Evolutionary conservation across 2,329 filamentous ascomycete genomes (phyloP).

Genomic region (Xylariaceae sp.): DNA sequence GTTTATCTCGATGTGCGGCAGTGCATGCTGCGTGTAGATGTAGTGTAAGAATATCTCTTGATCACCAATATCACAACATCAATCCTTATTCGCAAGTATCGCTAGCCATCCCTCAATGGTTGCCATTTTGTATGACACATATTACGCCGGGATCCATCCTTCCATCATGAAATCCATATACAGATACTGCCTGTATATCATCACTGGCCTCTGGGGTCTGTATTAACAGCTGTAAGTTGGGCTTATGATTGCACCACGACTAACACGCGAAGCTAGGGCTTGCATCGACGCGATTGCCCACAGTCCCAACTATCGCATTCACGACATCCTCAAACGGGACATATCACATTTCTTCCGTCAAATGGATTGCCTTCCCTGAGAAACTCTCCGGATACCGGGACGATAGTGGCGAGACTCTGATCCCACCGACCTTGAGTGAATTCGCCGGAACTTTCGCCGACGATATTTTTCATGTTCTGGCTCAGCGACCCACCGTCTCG

Average conservation of each 20-base stretch:
- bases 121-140: no score
- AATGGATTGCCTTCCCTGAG: conserved; percentile 44
- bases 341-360: conserved; percentile 29
- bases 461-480: conserved; percentile 33
- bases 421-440: conserved; percentile 47
- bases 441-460: conserved; percentile 47
- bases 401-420: conserved; percentile 46
- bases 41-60: no score
- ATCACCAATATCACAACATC: no score
- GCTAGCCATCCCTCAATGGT: no score
- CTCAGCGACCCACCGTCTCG: conserved; percentile 27
- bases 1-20: no score
- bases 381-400: conserved; percentile 41
- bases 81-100: no score
- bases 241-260: not conserved
- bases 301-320: conserved; percentile 38
- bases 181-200: not conserved
- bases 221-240: not conserved
- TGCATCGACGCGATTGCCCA: conserved; percentile 22
- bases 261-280: conserved; percentile 15
- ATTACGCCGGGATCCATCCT: no score
- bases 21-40: no score
- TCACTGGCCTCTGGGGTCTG: not conserved
- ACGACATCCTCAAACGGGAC: conserved; percentile 21
- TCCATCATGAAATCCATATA: not conserved